Evolutionary conservation across 2,329 filamentous ascomycete species (phyloP), one percentile per base, ranked within the genome.

Genomic region (Rutstroemia sp.): DNA sequence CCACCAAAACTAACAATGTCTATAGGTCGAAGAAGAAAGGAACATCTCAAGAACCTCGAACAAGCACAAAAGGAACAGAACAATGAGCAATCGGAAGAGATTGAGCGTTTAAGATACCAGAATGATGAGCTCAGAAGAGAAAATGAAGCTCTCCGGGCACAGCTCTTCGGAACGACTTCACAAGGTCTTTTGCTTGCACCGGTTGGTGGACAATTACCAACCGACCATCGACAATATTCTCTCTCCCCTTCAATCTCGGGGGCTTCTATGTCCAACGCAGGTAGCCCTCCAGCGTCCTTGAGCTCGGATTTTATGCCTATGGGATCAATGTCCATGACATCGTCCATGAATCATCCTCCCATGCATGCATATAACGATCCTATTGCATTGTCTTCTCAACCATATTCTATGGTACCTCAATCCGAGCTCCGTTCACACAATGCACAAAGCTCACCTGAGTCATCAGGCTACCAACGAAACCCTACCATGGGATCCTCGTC

Each of bases 11-110:
- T 64, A 59, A 65, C 56, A 2, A 38, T 51, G 49, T 42, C 8
- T 56, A n/a, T 45, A 75, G 73, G 73, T 38, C 72, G 73, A 58
- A 65, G 73, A 58, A 69, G 73, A 52, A 75, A 75, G 63, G 72
- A 75, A 58, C 72, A 74, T 58, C 65, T 75, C 48, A 74, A 70
- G 62, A 73, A 70, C 45, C 69, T 75, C 30, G 73, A 75, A 61
- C 69, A 70, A 47, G 69, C 72, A 38, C 72, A 75, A 55, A 70
- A 69, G 51, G 72, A 73, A 57, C 68, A 72, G 54, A 72, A 61
- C 47, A 65, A 62, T 16, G 68, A 71, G 51, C 72, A 73, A 60
- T 67, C 69, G 9, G 71, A 73, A 61, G 71, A 74, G 61, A 70
- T 75, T 44, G 70, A 73, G 52, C 68, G 69, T 5, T 65, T 75